Conservation (phyloP, 345 rosid species). For the Arabis hirsuta region DNA sequence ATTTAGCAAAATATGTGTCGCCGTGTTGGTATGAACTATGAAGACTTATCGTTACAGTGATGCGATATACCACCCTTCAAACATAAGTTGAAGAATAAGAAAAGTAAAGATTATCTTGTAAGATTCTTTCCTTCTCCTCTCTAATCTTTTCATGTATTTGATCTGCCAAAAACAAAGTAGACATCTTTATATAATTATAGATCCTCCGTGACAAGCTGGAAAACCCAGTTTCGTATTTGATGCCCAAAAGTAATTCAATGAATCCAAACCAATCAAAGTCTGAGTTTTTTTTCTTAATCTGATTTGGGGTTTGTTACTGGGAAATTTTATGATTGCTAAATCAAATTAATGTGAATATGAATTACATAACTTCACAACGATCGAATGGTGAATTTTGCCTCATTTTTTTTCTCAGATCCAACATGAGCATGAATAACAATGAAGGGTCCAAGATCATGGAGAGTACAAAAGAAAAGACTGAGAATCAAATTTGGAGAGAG, state of each 20-base stretch:
- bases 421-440: constrained; percentile 11
- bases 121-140: constrained; percentile 23
- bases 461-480: constrained; percentile 11
- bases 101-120: constrained; percentile 3
- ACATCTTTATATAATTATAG: constrained; percentile 3
- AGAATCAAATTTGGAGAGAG: constrained; percentile 29
- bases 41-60: too few species aligned
- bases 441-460: constrained; percentile 23
- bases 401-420: constrained; percentile 14
- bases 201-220: background rate
- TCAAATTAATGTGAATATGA: too few species aligned
- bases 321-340: background rate
- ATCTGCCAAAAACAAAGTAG: background rate
- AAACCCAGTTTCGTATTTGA: background rate
- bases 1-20: too few species aligned
- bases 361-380: background rate
- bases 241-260: background rate
- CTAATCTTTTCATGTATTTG: background rate
- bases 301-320: background rate
- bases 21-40: too few species aligned
- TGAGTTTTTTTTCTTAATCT: background rate
- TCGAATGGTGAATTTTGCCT: background rate
- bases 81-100: constrained; percentile 8
- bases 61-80: background rate
- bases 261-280: background rate